These are phyloP conservation scores for Przewalskia tangutica DNA, from an alignment of 257 asterid genomes.

Conservation along the genomic window DNA sequence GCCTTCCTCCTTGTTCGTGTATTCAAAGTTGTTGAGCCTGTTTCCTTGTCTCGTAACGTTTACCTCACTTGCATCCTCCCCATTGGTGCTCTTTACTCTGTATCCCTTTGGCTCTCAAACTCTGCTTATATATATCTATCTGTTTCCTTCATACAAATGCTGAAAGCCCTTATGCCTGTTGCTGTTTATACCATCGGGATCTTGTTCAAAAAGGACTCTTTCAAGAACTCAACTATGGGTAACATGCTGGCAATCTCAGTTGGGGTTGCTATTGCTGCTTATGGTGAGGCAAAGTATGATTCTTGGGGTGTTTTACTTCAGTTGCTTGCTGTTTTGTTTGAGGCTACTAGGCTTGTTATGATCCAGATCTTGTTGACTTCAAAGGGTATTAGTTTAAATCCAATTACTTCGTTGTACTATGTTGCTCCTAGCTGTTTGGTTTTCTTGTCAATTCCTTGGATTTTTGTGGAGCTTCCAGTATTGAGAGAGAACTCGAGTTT, in stretches of 20 bases:
- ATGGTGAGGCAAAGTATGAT: constrained; percentile 11
- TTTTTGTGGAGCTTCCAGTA: constrained; percentile 13
- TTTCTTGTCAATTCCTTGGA: constrained; percentile 9
- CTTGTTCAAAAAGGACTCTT: constrained; percentile 5
- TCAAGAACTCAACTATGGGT: neutral
- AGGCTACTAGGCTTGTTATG: constrained; percentile 9
- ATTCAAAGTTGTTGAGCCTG: constrained; percentile 9
- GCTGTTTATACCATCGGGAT: constrained; percentile 10
- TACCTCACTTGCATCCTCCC: constrained; percentile 13
- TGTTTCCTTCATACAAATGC: constrained; percentile 10
- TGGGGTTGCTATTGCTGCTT: constrained; percentile 10
- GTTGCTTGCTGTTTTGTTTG: constrained; percentile 3
- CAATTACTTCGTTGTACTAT: constrained; percentile 7
- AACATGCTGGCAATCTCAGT: constrained; percentile 5
- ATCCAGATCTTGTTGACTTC: constrained; percentile 11
- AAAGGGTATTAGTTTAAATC: constrained; percentile 5
- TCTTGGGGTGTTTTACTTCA: constrained; percentile 11
- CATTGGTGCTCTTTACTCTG: constrained; percentile 4
- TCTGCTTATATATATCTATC: constrained; percentile 10
- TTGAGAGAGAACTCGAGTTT: constrained; percentile 8
- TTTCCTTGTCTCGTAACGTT: constrained; percentile 6
- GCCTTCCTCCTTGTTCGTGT: constrained; percentile 15
- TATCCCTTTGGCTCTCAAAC: constrained; percentile 8
- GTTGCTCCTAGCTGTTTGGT: constrained; percentile 7
- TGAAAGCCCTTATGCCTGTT: constrained; percentile 14